Percentiles rank a stretch among this genome's conserved stretches.
phyloP scores from a whole-genome alignment of 2,329 filamentous ascomycete species.

The Acrocalymma vagum region DNA sequence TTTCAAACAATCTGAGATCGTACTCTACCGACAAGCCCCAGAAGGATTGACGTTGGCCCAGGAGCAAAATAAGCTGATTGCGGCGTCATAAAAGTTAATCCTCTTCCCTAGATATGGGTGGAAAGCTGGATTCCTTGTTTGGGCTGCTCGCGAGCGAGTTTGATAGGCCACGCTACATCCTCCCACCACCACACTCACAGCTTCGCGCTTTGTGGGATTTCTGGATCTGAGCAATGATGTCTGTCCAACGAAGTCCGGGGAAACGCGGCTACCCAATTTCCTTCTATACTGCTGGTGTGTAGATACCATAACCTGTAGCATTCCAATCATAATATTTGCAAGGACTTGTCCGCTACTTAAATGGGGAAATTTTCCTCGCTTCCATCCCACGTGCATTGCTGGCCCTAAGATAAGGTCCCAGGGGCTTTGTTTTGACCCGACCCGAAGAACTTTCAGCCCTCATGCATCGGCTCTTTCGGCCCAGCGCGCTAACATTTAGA shows the following conservation, averaged over 20 bases:
- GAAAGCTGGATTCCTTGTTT: no score
- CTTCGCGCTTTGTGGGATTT: no score
- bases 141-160: no score
- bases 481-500: slow-evolving; percentile 14
- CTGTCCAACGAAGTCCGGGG: no score
- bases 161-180: no score
- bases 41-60: slow-evolving; percentile 58
- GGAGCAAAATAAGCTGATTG: slow-evolving; percentile 56
- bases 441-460: no score
- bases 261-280: background rate
- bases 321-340: slow-evolving; percentile 11
- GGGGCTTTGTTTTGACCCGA: slow-evolving; percentile 8
- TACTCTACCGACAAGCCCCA: slow-evolving; percentile 83
- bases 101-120: no score
- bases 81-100: slow-evolving; percentile 38
- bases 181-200: no score
- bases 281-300: slow-evolving; percentile 5
- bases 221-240: no score
- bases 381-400: slow-evolving; percentile 1
- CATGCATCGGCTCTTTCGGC: slow-evolving; percentile 12
- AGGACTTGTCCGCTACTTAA: background rate
- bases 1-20: slow-evolving; percentile 99
- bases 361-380: slow-evolving; percentile 13
- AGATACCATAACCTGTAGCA: slow-evolving; percentile 17
- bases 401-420: background rate